phyloP scores from a whole-genome alignment of 2,329 filamentous ascomycete species.

The Cercospora sp. region DNA sequence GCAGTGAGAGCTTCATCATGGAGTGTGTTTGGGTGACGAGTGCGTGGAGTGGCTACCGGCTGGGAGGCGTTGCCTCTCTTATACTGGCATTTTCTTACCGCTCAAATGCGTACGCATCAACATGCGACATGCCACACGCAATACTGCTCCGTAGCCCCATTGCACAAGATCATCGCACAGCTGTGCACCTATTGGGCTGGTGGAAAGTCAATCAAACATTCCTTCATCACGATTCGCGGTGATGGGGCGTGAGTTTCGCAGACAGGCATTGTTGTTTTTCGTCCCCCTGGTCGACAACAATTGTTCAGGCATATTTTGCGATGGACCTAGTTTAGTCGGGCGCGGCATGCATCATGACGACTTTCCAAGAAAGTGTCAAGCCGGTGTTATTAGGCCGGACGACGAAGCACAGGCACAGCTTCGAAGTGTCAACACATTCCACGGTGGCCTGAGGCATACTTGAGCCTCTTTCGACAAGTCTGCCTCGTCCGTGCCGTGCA shows the following conservation, averaged over 20 bases:
- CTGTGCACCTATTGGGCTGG: background rate
- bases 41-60: background rate
- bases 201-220: background rate
- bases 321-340: background rate
- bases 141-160: background rate
- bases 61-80: background rate
- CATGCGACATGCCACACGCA: background rate
- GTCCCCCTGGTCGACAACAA: background rate
- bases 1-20: background rate
- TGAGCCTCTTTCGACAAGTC: background rate
- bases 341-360: conserved; percentile 6
- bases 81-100: background rate
- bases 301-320: background rate
- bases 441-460: background rate
- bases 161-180: background rate
- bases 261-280: background rate
- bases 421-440: background rate
- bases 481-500: background rate
- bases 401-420: background rate
- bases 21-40: background rate
- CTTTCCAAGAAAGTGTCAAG: conserved; percentile 1
- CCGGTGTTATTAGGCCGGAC: conserved; percentile 3
- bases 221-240: background rate
- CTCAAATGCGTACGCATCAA: background rate
- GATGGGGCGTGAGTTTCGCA: background rate